phyloP scores from a whole-genome alignment of 352 stramenopile genomes.

The Phytophthora lateralis region DNA sequence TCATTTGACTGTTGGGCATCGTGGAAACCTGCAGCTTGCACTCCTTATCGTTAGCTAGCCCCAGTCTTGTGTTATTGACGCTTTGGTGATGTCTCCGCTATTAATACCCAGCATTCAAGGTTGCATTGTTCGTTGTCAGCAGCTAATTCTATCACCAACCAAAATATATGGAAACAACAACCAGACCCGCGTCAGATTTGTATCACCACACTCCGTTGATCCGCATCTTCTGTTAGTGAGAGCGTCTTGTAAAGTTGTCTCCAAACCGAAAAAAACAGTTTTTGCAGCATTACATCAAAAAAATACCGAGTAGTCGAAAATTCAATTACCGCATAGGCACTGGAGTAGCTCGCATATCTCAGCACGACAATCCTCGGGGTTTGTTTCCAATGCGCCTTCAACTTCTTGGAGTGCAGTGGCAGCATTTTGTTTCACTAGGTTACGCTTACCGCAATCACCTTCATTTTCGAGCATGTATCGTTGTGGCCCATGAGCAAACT shows the following conservation, averaged over 20 bases:
- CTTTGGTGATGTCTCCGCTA: background rate
- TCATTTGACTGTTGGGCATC: background rate
- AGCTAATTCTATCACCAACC: background rate
- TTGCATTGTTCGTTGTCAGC: conserved; percentile 1
- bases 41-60: background rate
- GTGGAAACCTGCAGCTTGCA: background rate
- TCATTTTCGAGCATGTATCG: background rate
- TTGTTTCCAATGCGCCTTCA: conserved; percentile 53
- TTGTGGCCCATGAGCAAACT: conserved; percentile 8
- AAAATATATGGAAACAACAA: background rate
- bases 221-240: background rate
- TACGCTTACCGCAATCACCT: background rate
- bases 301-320: too few species aligned
- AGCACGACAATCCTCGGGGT: conserved; percentile 55
- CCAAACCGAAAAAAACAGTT: too few species aligned
- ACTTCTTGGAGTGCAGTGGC: conserved; percentile 41
- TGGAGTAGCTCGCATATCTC: conserved; percentile 59
- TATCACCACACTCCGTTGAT: background rate
- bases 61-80: background rate
- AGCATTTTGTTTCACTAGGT: conserved; percentile 17
- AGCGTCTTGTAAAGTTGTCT: background rate
- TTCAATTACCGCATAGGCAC: conserved; percentile 29
- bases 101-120: conserved; percentile 2
- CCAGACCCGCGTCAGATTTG: background rate
- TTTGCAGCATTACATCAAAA: too few species aligned